Evolutionary conservation across 805 yeast genomes (phyloP), one percentile per base, ranked within the genome.

Genomic region (Suhomyces emberorum): DNA sequence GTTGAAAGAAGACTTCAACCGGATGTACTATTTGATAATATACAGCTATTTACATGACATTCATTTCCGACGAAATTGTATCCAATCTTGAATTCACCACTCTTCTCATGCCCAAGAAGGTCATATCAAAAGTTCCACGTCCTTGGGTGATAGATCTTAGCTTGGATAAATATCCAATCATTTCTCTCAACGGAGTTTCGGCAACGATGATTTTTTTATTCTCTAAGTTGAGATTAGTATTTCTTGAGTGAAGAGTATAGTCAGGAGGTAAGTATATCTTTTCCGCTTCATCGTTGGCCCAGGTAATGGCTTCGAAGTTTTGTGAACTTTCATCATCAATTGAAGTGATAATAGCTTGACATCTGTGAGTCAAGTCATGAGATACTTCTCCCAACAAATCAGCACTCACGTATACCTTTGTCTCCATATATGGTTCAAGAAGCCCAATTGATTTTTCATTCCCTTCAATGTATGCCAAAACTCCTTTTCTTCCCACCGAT

Each of bases 101-200:
- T 34, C 79, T 64, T 46, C 79, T 77, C 83, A 88, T 88, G 3
- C 88, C 85, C 26, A 69, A 58, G 46, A 81, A 84, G 10, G 76
- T 72, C 95, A 91, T 86, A 41, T 79, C 78, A 57, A 85, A 88
- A 2, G 79, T 74, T 2, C 89, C 95, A 28, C 95, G 71, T 1
- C 98, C 98, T 52, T 88, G 88, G 0, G 97, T 89, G 48, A 88
- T 64, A 24, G 93, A 81, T 49, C 98, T 65, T 30, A 93, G 64
- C 42, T 76, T 77, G 8, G 81, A 77, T 40, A 88, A 70, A 56
- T 93, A 93, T 0, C 97, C 96, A 32, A 88, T 76, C 96, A 93
- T 88, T 42, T 83, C 95, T 42, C 81, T 73, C 53, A 93, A 65
- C 3, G 98, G 97, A 0, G 88, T 89, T 34, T 73, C 76, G 0